These are phyloP conservation scores for Kodamaea fungicola DNA, from an alignment of 1,139 yeast species.

Conservation along the genomic window DNA sequence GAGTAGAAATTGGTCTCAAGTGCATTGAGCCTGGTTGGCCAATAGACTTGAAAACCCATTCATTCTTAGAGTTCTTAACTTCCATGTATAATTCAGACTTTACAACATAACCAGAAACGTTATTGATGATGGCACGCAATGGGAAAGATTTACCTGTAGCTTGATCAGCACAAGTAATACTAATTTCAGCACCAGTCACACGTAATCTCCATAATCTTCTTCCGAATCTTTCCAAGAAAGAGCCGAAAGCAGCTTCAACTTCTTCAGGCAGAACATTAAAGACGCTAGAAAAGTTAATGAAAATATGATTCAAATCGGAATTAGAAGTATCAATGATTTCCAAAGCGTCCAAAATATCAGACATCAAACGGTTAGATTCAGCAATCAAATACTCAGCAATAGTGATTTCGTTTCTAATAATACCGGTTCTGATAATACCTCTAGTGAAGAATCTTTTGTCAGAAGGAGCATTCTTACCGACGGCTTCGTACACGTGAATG, in stretches of 20 bases:
- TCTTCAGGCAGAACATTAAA: constrained; percentile 92
- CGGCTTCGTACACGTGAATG: constrained; percentile 94
- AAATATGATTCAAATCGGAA: constrained; percentile 93
- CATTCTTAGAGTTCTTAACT: constrained; percentile 85
- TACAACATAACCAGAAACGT: constrained; percentile 95
- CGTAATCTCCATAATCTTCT: constrained; percentile 95
- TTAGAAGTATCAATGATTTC: constrained; percentile 93
- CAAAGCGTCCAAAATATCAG: constrained; percentile 90
- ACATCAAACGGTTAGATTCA: constrained; percentile 93
- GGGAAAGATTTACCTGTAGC: constrained; percentile 88
- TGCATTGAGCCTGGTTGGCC: constrained; percentile 97
- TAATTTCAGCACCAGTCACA: constrained; percentile 94
- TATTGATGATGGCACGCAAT: constrained; percentile 91
- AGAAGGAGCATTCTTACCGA: constrained; percentile 88
- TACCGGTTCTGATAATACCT: constrained; percentile 95
- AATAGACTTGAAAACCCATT: constrained; percentile 94
- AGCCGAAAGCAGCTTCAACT: constrained; percentile 96
- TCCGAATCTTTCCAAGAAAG: constrained; percentile 96
- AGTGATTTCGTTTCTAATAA: constrained; percentile 86
- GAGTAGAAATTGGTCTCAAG: constrained; percentile 89
- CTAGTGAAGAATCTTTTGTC: constrained; percentile 95
- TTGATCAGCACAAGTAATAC: constrained; percentile 92
- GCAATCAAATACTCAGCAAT: constrained; percentile 92
- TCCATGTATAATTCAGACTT: constrained; percentile 93
- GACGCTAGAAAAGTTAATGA: constrained; percentile 92